Conservation (phyloP, 345 rosid species). For the Aquilaria sinensis region DNA sequence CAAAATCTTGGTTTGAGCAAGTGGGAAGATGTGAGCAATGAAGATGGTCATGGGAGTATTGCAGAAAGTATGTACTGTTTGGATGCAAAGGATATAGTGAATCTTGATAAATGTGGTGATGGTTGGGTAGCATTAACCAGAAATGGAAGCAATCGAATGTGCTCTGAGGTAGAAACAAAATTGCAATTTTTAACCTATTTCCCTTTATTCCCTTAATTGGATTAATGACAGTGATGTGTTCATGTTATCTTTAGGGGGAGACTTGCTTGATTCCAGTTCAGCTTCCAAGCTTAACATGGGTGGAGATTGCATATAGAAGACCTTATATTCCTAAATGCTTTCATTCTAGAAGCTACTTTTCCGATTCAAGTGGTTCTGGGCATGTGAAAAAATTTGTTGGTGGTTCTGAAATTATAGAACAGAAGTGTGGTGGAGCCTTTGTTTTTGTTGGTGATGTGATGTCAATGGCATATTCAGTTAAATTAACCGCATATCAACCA, state of each 20-base stretch:
- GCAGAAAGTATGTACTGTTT: no score
- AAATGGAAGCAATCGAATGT: no score
- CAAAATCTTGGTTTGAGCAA: no score
- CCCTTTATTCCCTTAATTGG: no score
- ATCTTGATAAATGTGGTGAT: no score
- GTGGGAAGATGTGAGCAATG: no score
- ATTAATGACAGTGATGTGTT: neutral
- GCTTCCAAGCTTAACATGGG: constrained; percentile 53
- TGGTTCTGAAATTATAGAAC: constrained; percentile 13
- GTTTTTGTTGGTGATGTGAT: constrained; percentile 74
- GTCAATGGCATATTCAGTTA: constrained; percentile 54
- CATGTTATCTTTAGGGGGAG: constrained; percentile 42
- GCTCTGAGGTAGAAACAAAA: no score
- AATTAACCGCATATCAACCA: constrained; percentile 55
- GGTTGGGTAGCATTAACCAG: no score
- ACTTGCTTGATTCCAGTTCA: constrained; percentile 63
- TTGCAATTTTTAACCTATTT: no score
- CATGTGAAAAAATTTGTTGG: neutral
- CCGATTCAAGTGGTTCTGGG: constrained; percentile 21
- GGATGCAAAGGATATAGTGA: no score
- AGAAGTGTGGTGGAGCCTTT: constrained; percentile 59
- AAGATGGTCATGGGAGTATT: no score
- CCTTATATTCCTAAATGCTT: constrained; percentile 45
- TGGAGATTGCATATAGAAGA: constrained; percentile 58
- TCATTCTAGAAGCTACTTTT: constrained; percentile 17